Percentiles rank a stretch among this genome's conserved stretches.
phyloP scores from a whole-genome alignment of 2,329 filamentous ascomycete genomes.

The Colletotrichum scovillei region DNA sequence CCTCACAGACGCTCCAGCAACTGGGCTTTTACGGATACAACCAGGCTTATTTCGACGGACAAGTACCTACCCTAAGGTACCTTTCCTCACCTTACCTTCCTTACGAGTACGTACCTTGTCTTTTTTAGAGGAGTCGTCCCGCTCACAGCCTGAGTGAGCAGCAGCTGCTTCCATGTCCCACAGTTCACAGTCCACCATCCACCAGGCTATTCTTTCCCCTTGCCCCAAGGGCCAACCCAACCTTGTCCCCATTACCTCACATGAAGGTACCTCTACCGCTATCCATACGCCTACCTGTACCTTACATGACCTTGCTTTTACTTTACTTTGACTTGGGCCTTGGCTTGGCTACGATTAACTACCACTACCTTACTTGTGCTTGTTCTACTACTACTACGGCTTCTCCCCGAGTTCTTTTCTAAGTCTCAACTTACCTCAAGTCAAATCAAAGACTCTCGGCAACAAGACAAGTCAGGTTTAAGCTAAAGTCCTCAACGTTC shows the following conservation, averaged over 20 bases:
- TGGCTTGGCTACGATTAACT: neutral
- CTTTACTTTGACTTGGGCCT: neutral
- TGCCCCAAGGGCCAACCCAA: neutral
- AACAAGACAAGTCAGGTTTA: neutral
- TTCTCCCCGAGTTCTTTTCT: neutral
- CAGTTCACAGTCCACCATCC: neutral
- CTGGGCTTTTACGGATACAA: neutral
- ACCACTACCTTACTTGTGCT: neutral
- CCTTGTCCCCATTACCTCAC: conserved; percentile 7
- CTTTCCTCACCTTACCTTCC: neutral
- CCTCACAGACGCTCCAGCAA: neutral
- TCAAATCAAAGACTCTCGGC: neutral
- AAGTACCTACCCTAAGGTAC: too few species aligned
- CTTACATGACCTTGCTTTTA: neutral
- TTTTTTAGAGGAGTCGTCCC: conserved; percentile 1
- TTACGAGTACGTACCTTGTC: conserved; percentile 5
- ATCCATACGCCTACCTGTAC: neutral
- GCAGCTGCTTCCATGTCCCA: neutral
- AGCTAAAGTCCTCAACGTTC: neutral
- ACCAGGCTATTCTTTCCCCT: conserved; percentile 4
- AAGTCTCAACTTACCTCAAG: neutral
- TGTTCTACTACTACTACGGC: neutral
- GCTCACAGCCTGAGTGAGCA: neutral
- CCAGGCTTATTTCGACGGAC: neutral
- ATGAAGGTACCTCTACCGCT: neutral